Conservation (phyloP, 2,329 filamentous ascomycete species). For the Paecilomyces sp. region DNA sequence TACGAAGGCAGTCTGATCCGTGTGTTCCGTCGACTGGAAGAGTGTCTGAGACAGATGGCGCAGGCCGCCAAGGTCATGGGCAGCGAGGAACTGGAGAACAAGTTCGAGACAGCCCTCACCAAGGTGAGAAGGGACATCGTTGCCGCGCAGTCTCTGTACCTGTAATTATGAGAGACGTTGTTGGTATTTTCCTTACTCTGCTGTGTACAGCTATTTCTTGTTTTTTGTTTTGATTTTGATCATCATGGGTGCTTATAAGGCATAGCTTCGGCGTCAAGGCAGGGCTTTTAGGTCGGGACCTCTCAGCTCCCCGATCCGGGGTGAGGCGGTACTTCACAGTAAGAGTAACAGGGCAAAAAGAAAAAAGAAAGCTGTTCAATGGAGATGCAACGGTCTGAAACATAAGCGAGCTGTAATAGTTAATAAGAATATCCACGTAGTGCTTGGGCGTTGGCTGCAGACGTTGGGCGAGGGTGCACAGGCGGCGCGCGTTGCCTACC, state of each 20-base stretch:
- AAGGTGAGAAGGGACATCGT: slow-evolving; percentile 93
- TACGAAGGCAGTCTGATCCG: slow-evolving; percentile 96
- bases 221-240: slow-evolving; percentile 6
- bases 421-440: background rate
- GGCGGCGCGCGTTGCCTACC: slow-evolving; percentile 26
- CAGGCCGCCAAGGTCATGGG: slow-evolving; percentile 98
- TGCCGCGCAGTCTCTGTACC: slow-evolving; percentile 85
- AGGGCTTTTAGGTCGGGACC: background rate
- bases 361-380: too few species aligned
- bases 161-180: slow-evolving; percentile 44
- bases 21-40: slow-evolving; percentile 89
- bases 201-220: slow-evolving; percentile 3
- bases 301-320: background rate
- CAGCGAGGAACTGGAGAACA: slow-evolving; percentile 83
- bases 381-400: background rate
- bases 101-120: slow-evolving; percentile 78
- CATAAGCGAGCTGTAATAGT: background rate
- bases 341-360: slow-evolving; percentile 4
- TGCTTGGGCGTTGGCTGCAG: slow-evolving; percentile 4
- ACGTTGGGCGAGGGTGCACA: slow-evolving; percentile 23
- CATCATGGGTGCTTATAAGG: background rate
- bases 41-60: slow-evolving; percentile 88
- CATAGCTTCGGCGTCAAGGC: slow-evolving; percentile 1
- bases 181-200: background rate
- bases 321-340: background rate